phyloP scores from a whole-genome alignment of 2,329 filamentous ascomycete genomes.

The Sclerotinia minor region DNA sequence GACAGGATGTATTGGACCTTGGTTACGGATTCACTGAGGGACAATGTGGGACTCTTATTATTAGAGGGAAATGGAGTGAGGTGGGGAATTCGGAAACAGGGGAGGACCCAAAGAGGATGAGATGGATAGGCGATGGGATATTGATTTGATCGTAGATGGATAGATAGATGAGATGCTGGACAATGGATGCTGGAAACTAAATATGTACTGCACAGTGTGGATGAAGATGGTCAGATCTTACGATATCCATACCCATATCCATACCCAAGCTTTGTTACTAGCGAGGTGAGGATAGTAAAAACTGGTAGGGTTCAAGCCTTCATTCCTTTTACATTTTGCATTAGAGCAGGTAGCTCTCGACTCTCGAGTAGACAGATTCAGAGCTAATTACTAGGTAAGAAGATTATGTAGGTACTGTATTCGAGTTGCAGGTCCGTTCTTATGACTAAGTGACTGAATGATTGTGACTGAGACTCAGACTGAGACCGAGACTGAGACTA shows the following conservation, averaged over 20 bases:
- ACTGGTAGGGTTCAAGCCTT: neutral
- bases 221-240: too few relatives aligned
- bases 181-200: too few relatives aligned
- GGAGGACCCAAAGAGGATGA: neutral
- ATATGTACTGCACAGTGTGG: too few relatives aligned
- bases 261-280: too few relatives aligned
- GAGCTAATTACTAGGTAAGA: too few relatives aligned
- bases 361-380: neutral
- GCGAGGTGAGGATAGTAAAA: neutral
- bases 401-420: neutral
- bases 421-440: constrained; percentile 5
- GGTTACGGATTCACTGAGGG: neutral
- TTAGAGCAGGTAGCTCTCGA: neutral
- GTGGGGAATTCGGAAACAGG: constrained; percentile 3
- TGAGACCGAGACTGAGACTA: too few relatives aligned
- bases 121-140: too few relatives aligned
- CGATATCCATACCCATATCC: too few relatives aligned
- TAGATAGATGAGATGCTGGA: neutral
- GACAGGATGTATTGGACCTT: neutral
- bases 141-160: neutral
- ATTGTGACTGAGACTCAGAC: too few relatives aligned
- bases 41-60: neutral
- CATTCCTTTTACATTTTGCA: neutral
- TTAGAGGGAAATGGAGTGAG: neutral
- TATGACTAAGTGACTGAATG: neutral